Evolutionary conservation across 2,329 filamentous ascomycete genomes (phyloP).

Genomic region (Colletotrichum euphorbiae): DNA sequence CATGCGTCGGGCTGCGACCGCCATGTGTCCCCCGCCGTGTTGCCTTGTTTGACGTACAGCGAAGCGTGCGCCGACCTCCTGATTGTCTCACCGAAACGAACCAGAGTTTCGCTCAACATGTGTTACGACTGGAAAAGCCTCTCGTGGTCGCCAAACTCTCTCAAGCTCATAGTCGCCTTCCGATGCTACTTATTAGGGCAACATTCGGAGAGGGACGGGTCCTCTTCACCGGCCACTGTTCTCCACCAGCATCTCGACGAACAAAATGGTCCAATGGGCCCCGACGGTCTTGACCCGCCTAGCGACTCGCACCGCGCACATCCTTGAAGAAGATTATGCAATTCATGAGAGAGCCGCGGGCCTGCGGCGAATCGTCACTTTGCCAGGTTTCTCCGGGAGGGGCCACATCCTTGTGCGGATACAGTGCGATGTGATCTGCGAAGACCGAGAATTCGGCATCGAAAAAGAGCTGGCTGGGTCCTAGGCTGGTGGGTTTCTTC

Average conservation of each 20-base stretch:
- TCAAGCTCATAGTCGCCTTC: constrained; percentile 11
- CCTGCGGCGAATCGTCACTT: constrained; percentile 16
- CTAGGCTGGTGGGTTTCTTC: constrained; percentile 23
- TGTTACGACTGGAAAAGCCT: not conserved
- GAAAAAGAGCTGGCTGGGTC: not conserved
- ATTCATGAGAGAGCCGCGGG: constrained; percentile 31
- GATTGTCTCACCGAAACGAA: constrained; percentile 27
- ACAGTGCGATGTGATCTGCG: constrained; percentile 31
- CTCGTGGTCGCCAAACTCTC: not conserved
- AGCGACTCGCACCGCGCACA: constrained; percentile 15
- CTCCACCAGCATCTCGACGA: constrained; percentile 19
- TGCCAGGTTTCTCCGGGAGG: constrained; percentile 27
- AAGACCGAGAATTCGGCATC: constrained; percentile 13
- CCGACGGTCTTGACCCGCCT: constrained; percentile 13
- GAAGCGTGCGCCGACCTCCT: constrained; percentile 2
- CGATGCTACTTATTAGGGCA: constrained; percentile 15
- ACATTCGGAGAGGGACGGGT: not conserved
- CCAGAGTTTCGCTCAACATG: not conserved
- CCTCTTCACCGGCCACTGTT: not conserved
- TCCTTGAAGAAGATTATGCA: constrained; percentile 26
- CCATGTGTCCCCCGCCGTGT: constrained; percentile 21
- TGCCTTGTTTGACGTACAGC: not conserved
- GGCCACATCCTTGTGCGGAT: constrained; percentile 15
- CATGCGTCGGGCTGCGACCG: constrained; percentile 29
- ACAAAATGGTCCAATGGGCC: constrained; percentile 17